Evolutionary conservation across 2,329 filamentous ascomycete genomes (phyloP).

Genomic region (Cordyceps cateniannulata): DNA sequence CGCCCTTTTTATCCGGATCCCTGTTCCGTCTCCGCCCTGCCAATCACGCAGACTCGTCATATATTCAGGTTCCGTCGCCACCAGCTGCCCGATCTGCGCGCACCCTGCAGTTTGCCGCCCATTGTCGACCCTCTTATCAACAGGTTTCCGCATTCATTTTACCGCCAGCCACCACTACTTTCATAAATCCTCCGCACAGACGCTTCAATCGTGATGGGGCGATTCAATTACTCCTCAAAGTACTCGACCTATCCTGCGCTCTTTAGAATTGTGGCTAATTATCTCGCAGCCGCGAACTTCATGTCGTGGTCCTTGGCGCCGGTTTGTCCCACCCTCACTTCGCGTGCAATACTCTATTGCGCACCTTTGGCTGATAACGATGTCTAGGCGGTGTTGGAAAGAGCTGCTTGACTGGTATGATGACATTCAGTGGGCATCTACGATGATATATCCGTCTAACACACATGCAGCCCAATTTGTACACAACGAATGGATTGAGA

Average conservation of each 20-base stretch:
- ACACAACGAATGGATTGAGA: conserved; percentile 90
- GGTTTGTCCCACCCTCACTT: conserved; percentile 42
- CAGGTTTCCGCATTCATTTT: background rate
- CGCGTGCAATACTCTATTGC: conserved; percentile 23
- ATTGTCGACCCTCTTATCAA: background rate
- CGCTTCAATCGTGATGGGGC: conserved; percentile 3
- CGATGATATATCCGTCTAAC: conserved; percentile 3
- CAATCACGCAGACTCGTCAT: conserved; percentile 2
- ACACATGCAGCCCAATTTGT: conserved; percentile 71
- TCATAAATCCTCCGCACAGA: background rate
- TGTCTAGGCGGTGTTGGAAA: conserved; percentile 76
- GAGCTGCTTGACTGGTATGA: conserved; percentile 79
- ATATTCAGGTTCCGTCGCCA: conserved; percentile 5
- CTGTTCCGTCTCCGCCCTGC: background rate
- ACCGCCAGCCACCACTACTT: background rate
- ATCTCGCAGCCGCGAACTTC: conserved; percentile 61
- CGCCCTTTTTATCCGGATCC: background rate
- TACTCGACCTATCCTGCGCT: background rate
- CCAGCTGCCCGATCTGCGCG: conserved; percentile 3
- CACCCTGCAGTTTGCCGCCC: background rate
- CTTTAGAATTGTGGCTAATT: conserved; percentile 16
- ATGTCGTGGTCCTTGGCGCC: conserved; percentile 76
- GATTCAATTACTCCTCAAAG: conserved; percentile 11
- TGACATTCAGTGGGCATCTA: background rate
- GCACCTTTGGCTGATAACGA: conserved; percentile 13